phyloP scores from a whole-genome alignment of 2,329 filamentous ascomycete genomes.

The Neofusicoccum parvum region DNA sequence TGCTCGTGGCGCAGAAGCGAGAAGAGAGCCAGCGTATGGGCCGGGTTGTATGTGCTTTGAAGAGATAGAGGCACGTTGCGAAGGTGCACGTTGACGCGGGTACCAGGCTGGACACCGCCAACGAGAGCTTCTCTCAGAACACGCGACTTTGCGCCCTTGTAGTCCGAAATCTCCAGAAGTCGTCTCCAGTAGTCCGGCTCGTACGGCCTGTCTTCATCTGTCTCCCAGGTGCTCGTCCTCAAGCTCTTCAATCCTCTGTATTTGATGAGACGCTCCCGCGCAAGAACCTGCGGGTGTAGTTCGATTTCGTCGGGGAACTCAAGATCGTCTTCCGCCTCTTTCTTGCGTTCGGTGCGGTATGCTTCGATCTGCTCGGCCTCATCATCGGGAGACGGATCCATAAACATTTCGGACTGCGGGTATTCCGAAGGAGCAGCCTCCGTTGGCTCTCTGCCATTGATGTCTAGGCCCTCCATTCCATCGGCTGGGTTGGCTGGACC shows the following conservation, averaged over 20 bases:
- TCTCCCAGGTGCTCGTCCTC: constrained; percentile 84
- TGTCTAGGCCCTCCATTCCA: constrained; percentile 67
- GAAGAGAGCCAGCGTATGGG: constrained; percentile 72
- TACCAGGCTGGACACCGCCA: constrained; percentile 85
- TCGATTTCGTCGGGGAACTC: constrained; percentile 99
- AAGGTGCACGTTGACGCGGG: constrained; percentile 78
- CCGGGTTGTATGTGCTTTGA: constrained; percentile 55
- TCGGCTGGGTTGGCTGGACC: constrained; percentile 73
- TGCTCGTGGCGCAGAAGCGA: constrained; percentile 92
- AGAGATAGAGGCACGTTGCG: constrained; percentile 59
- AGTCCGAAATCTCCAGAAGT: constrained; percentile 84
- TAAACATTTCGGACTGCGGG: constrained; percentile 88
- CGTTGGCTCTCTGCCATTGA: constrained; percentile 62
- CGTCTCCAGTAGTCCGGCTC: constrained; percentile 90
- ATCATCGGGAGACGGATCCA: constrained; percentile 77
- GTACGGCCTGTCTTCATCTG: constrained; percentile 79
- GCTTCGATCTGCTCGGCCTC: constrained; percentile 80
- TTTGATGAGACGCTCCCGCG: constrained; percentile 78
- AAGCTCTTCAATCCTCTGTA: constrained; percentile 93
- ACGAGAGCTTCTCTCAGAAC: constrained; percentile 79
- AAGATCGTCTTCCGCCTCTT: constrained; percentile 83
- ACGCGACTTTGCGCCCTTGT: constrained; percentile 78
- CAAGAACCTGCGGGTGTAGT: constrained; percentile 81
- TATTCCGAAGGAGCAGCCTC: constrained; percentile 86
- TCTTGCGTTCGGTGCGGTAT: constrained; percentile 75